These are phyloP conservation scores for Lanzia echinophila DNA, from an alignment of 2,329 filamentous ascomycete genomes.

Conservation along the genomic window DNA sequence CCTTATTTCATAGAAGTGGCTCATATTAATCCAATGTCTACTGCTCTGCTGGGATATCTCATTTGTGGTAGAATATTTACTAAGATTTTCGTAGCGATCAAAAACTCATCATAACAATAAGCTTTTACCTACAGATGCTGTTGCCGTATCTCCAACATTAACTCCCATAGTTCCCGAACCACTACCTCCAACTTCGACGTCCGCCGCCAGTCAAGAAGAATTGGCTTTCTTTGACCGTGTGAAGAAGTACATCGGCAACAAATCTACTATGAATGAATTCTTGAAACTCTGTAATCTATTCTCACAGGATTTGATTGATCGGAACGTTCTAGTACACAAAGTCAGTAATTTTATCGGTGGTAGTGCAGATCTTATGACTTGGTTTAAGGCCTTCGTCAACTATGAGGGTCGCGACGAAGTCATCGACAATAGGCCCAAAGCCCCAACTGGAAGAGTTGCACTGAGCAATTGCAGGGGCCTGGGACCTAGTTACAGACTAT, in stretches of 20 bases:
- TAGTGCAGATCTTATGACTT: constrained; percentile 81
- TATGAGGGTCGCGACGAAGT: constrained; percentile 71
- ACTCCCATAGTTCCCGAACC: constrained; percentile 85
- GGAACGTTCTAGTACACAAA: constrained; percentile 73
- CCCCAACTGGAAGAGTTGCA: constrained; percentile 76
- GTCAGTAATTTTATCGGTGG: constrained; percentile 80
- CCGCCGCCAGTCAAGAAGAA: constrained; percentile 75
- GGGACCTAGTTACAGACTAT: constrained; percentile 86
- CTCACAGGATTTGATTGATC: constrained; percentile 86
- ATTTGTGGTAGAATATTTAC: not conserved
- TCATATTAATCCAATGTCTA: no score
- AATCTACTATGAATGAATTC: constrained; percentile 90
- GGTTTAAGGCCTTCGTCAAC: constrained; percentile 78
- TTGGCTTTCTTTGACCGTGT: constrained; percentile 91
- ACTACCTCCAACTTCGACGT: constrained; percentile 66
- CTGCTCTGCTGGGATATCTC: not conserved
- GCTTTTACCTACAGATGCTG: constrained; percentile 30
- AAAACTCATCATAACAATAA: constrained; percentile 59
- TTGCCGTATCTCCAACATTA: constrained; percentile 67
- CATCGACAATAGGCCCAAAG: constrained; percentile 70
- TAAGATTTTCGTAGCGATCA: constrained; percentile 41
- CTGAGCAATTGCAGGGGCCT: constrained; percentile 93
- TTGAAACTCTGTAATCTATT: constrained; percentile 95
- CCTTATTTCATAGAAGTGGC: no score
- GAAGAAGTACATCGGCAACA: constrained; percentile 92